Evolutionary conservation across 2,329 filamentous ascomycete genomes (phyloP).

Genomic region (Tricladium varicosporioides): DNA sequence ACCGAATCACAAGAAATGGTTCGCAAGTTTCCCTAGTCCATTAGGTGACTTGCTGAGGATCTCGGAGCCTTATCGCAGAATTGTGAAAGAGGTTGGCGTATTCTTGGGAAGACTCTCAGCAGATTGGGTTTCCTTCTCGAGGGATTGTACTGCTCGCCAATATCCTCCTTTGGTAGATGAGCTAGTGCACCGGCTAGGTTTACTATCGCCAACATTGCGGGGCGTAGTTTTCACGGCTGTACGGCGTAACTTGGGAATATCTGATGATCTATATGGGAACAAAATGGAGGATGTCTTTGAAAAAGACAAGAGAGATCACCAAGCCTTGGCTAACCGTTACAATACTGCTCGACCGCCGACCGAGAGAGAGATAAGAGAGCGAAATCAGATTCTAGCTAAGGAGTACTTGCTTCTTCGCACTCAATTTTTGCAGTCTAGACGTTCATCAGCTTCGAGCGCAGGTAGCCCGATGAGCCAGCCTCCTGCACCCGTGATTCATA

Average conservation of each 20-base stretch:
- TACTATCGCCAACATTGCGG: conserved; percentile 52
- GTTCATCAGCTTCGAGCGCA: conserved; percentile 4
- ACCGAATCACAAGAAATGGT: conserved; percentile 41
- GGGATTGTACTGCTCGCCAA: conserved; percentile 36
- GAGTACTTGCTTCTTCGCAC: conserved; percentile 23
- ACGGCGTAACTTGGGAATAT: conserved; percentile 44
- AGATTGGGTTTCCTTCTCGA: conserved; percentile 40
- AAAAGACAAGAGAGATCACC: conserved; percentile 36
- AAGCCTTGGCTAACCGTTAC: conserved; percentile 25
- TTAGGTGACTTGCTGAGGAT: conserved; percentile 26
- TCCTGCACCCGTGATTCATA: conserved; percentile 10
- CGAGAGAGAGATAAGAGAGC: conserved; percentile 25
- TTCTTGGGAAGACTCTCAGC: conserved; percentile 45
- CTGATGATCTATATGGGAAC: conserved; percentile 35
- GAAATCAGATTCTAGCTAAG: conserved; percentile 21
- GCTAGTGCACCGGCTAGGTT: conserved; percentile 44
- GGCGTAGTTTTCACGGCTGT: conserved; percentile 51
- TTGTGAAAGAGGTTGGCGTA: conserved; percentile 38
- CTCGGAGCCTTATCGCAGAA: conserved; percentile 35
- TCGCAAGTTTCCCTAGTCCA: conserved; percentile 46
- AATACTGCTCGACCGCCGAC: conserved; percentile 29
- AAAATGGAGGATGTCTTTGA: conserved; percentile 39
- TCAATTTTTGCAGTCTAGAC: conserved; percentile 10
- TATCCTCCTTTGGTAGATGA: conserved; percentile 59
- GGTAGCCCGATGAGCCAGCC: conserved; percentile 7